Conservation (phyloP, 768 basidiomycete species). For the Trametes cingulata region DNA sequence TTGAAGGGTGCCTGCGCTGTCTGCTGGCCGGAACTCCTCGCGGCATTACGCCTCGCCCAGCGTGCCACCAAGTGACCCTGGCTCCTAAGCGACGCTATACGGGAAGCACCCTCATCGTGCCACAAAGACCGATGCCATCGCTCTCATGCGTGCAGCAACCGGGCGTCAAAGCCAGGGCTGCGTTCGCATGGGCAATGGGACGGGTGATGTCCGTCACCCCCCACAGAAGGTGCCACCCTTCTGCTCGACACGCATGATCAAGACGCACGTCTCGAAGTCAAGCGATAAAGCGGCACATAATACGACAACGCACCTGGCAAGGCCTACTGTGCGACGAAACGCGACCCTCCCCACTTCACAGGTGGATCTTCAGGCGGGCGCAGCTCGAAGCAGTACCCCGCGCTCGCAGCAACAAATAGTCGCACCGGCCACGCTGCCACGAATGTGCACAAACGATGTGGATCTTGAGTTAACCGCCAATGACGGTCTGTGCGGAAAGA, state of each 20-base stretch:
- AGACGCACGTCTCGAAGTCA: background rate
- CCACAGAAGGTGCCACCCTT: background rate
- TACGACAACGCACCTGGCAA: too few species aligned
- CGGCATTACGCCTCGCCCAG: background rate
- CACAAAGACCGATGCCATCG: background rate
- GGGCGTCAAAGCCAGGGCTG: background rate
- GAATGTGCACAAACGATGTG: too few species aligned
- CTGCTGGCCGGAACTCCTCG: too few species aligned
- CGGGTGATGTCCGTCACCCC: background rate
- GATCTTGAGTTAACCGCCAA: background rate
- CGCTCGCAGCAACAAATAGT: too few species aligned
- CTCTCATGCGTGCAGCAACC: background rate
- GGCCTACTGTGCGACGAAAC: background rate
- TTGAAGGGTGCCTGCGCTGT: too few species aligned
- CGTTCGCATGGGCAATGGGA: background rate
- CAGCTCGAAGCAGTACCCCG: background rate
- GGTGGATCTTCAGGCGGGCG: background rate
- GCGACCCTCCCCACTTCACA: background rate
- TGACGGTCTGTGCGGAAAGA: background rate
- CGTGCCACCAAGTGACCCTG: background rate
- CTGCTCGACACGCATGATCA: background rate
- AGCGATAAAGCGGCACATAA: background rate
- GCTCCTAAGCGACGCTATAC: too few species aligned
- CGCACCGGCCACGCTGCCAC: too few species aligned
- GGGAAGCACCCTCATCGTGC: too few species aligned